Evolutionary conservation across 2,329 filamentous ascomycete genomes (phyloP).

Genomic region (Colletotrichum gigasporum): DNA sequence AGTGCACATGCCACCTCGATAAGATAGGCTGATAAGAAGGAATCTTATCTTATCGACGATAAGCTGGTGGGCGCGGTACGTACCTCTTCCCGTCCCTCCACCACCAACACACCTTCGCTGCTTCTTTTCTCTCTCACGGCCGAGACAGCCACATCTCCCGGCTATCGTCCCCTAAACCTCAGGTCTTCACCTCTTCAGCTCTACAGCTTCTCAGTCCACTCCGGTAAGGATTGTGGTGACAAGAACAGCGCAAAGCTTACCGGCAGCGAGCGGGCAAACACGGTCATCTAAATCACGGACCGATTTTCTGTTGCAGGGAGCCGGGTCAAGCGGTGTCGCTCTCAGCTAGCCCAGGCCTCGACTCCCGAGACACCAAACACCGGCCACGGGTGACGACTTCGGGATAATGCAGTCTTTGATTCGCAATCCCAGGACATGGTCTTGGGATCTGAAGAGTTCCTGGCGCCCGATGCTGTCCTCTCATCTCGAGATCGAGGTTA

Average conservation of each 20-base stretch:
- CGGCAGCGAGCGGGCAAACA: neutral
- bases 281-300: neutral
- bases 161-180: neutral
- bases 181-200: neutral
- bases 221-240: neutral
- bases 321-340: neutral
- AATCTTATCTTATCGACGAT: neutral
- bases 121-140: neutral
- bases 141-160: conserved; percentile 3
- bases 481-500: conserved; percentile 1
- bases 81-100: neutral
- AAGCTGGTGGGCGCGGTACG: neutral
- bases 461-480: conserved; percentile 8
- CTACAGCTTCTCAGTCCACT: neutral
- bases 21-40: neutral
- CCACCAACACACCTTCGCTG: neutral
- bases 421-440: conserved; percentile 26
- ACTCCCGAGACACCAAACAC: conserved; percentile 32
- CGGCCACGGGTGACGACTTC: conserved; percentile 14
- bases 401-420: conserved; percentile 22
- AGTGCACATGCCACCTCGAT: neutral
- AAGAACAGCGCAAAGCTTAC: no score
- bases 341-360: conserved; percentile 9
- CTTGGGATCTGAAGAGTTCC: neutral
- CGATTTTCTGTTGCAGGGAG: conserved; percentile 10